phyloP scores from a whole-genome alignment of 1,284 basidiomycete species.

The Xerocomus tenax region DNA sequence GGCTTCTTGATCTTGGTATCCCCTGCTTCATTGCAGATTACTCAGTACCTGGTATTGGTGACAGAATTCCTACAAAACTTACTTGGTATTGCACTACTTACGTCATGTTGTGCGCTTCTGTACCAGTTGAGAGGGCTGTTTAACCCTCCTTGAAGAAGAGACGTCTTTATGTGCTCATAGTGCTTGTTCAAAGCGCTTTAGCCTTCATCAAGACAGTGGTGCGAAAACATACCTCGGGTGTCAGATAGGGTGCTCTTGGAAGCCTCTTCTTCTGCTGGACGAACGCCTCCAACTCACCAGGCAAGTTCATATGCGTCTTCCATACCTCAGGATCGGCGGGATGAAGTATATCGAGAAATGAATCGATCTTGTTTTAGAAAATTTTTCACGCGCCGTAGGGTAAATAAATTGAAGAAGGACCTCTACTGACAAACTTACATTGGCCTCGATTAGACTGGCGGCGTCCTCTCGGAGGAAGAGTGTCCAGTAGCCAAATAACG shows the following conservation, averaged over 20 bases:
- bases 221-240: constrained; percentile 23
- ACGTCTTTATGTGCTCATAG: constrained; percentile 20
- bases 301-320: constrained; percentile 29
- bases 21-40: constrained; percentile 14
- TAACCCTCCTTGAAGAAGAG: constrained; percentile 25
- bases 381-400: no score
- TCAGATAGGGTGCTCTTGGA: constrained; percentile 28
- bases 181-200: constrained; percentile 18
- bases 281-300: constrained; percentile 28
- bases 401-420: neutral
- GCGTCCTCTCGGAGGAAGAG: constrained; percentile 29
- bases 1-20: constrained; percentile 25
- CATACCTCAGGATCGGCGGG: constrained; percentile 30
- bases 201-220: neutral
- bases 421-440: constrained; percentile 18
- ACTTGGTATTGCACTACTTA: constrained; percentile 21
- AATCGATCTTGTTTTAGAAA: constrained; percentile 21
- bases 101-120: constrained; percentile 16
- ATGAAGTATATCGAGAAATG: constrained; percentile 29
- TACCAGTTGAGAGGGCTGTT: constrained; percentile 30
- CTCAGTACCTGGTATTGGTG: neutral
- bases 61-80: constrained; percentile 2
- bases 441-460: constrained; percentile 25
- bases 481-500: constrained; percentile 35
- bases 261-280: constrained; percentile 22